Base-by-base conservation (phyloP, 2,329 filamentous ascomycete genomes). In the Exophiala sideris region DNA sequence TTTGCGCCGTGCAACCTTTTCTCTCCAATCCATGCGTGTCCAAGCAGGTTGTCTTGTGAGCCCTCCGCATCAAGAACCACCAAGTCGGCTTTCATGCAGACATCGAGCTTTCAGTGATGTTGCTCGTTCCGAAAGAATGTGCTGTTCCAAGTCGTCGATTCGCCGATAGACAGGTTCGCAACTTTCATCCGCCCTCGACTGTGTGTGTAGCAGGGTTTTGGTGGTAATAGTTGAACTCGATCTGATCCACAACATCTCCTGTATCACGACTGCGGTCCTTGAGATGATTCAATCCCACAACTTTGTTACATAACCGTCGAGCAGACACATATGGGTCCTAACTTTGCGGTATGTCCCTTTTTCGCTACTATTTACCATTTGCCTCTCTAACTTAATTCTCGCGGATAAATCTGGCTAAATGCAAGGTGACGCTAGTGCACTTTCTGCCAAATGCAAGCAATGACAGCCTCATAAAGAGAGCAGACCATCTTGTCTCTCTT, bases 91-190 rank as follows among this genome's bases (percentile, higher is more conserved):
- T 73, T 74, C 63, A 74, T 75, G 1, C 71, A 71, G 5, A 70
- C 58, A 50, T 73, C 70, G 14, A 75, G 45, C 44, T 67, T 73
- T 72, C 73, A 9, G 73, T 71, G 0, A 64, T 55, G 12, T 65
- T 57, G 11, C 73, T 66, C 1, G 70, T 70, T 61, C 73, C 77
- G 16, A 71, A 73, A 0, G 73, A 72, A 62, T 73, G 77, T 5
- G 77, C 76, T 8, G 72, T 73, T 0, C 76, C 76, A 9, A 58
- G 56, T 29, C 2, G 75, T 76, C 14, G 73, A 74, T 32, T 72
- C 76, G 33, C 64, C 66, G 11, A 78, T 29, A 29, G 7, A 29
- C 24, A 29, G 7, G 24, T 29, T 29, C 24, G 5, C 24, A 29
- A 29, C 24, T 29, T 18, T 18, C 16, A 18, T 18, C 16, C 16